Percentiles rank a stretch among this genome's conserved stretches.
phyloP scores from a whole-genome alignment of 164 flowering plant genomes.

The Nymphaea colorata region DNA sequence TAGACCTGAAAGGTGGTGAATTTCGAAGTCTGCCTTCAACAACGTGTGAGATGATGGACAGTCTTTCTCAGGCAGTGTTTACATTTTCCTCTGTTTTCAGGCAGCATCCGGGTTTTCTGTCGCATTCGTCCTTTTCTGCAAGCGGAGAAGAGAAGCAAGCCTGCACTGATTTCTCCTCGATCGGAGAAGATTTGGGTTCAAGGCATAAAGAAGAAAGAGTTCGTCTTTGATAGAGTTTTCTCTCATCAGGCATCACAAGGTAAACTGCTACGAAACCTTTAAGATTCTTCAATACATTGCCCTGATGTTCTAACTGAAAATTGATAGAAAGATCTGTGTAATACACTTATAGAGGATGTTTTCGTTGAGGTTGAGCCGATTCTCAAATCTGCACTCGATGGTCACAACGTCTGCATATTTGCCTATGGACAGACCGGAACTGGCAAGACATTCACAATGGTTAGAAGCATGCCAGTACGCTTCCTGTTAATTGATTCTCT shows the following conservation, averaged over 20 bases:
- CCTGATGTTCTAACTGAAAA: background rate
- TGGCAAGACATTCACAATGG: constrained; percentile 70
- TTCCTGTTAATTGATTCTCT: background rate
- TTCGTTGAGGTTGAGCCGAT: constrained; percentile 54
- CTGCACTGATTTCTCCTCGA: constrained; percentile 32
- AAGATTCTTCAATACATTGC: no score
- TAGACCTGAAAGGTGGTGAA: constrained; percentile 58
- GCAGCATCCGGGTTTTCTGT: constrained; percentile 68
- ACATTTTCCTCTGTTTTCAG: constrained; percentile 21
- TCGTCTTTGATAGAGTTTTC: constrained; percentile 58
- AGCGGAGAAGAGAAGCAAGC: constrained; percentile 22
- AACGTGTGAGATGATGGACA: background rate
- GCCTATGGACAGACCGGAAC: constrained; percentile 71
- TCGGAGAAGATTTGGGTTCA: constrained; percentile 42
- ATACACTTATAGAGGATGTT: constrained; percentile 37
- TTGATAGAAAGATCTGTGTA: background rate
- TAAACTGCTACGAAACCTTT: constrained; percentile 8
- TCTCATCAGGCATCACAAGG: constrained; percentile 56
- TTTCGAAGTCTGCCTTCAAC: background rate
- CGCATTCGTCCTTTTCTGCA: constrained; percentile 50
- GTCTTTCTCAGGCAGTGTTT: background rate
- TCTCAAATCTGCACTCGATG: constrained; percentile 54
- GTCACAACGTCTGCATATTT: constrained; percentile 60
- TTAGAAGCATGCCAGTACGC: constrained; percentile 12
- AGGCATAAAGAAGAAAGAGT: constrained; percentile 36